Evolutionary conservation across 2,329 filamentous ascomycete genomes (phyloP).

Genomic region (Botrytis sinoallii): DNA sequence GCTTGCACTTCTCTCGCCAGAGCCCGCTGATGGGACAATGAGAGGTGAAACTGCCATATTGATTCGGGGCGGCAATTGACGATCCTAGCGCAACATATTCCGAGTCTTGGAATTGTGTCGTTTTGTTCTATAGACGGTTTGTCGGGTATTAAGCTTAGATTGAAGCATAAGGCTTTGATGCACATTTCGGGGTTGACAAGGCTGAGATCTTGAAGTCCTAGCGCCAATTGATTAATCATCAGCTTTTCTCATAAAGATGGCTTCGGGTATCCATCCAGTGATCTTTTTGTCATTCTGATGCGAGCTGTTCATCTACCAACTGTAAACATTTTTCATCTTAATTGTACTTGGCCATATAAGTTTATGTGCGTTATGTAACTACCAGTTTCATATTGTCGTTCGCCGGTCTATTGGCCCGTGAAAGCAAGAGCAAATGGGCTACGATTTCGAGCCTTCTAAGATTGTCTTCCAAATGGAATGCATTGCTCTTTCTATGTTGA

Average conservation of each 20-base stretch:
- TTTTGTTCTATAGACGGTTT: not conserved
- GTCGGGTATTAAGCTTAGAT: not conserved
- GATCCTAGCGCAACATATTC: not conserved
- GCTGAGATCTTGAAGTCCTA: conserved; percentile 1
- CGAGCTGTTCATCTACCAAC: not conserved
- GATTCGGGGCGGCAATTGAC: not conserved
- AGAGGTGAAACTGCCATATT: conserved; percentile 28
- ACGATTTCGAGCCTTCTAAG: not conserved
- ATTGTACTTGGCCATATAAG: not conserved
- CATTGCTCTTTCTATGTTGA: not conserved
- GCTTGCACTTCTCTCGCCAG: conserved; percentile 16
- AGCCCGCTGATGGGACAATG: conserved; percentile 18
- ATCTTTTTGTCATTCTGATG: not conserved
- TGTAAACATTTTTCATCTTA: not conserved
- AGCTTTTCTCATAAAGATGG: not conserved
- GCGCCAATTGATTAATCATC: not conserved
- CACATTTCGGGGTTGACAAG: not conserved
- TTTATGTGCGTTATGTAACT: not conserved
- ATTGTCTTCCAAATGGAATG: conserved; percentile 3
- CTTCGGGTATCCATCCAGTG: not conserved
- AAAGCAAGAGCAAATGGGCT: not conserved
- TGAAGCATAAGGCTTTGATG: conserved; percentile 2
- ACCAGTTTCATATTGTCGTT: not conserved
- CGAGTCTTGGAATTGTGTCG: not conserved
- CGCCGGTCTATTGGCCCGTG: not conserved